Conservation (phyloP, 352 stramenopile genomes). For the Phytophthora quininea region DNA sequence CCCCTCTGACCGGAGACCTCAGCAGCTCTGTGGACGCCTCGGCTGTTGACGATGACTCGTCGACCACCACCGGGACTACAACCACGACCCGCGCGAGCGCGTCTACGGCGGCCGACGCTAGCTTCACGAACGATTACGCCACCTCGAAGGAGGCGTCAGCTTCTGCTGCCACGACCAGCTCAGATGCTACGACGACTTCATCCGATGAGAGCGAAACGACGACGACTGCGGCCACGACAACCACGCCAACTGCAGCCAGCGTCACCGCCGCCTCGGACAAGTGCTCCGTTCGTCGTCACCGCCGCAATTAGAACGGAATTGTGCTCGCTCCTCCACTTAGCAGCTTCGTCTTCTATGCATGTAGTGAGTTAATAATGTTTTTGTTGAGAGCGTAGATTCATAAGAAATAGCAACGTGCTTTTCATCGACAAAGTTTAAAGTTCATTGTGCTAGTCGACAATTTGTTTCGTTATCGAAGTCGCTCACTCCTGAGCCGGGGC, state of each 20-base stretch:
- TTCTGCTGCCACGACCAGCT: slow-evolving; percentile 6
- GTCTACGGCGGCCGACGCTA: slow-evolving; percentile 18
- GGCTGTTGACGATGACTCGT: slow-evolving; percentile 8
- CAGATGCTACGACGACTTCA: neutral
- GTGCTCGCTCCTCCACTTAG: too few species aligned
- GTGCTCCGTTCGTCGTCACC: slow-evolving; percentile 24
- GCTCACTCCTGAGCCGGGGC: too few species aligned
- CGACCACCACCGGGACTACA: slow-evolving; percentile 8
- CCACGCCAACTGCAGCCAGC: slow-evolving; percentile 10
- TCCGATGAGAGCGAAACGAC: neutral
- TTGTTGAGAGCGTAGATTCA: too few species aligned
- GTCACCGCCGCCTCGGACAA: slow-evolving; percentile 16
- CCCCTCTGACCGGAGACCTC: slow-evolving; percentile 13
- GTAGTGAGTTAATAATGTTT: too few species aligned
- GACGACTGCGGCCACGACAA: slow-evolving; percentile 2
- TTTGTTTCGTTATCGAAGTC: too few species aligned
- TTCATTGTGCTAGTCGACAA: too few species aligned
- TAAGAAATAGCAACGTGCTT: too few species aligned
- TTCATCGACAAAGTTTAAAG: too few species aligned
- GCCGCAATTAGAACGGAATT: slow-evolving; percentile 14
- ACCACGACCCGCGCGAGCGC: slow-evolving; percentile 8
- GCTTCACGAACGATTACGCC: slow-evolving; percentile 25
- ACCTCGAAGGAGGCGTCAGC: slow-evolving; percentile 24
- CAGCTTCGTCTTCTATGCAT: neutral
- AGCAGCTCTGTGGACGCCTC: slow-evolving; percentile 27